These are phyloP conservation scores for Crithidia brevicula DNA, from an alignment of 208 protist genomes.

Conservation along the genomic window DNA sequence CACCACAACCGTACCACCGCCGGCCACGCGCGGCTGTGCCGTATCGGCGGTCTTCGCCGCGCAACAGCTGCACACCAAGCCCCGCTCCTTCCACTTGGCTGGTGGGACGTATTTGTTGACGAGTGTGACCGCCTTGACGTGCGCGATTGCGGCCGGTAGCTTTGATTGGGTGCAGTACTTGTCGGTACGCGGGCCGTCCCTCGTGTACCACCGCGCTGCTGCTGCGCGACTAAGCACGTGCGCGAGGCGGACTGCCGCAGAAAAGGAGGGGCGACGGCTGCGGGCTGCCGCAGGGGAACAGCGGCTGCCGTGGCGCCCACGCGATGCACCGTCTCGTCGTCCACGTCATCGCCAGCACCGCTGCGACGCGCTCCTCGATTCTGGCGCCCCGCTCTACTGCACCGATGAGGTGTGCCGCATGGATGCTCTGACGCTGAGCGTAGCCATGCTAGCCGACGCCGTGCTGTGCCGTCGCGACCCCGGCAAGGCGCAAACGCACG, in stretches of 20 bases:
- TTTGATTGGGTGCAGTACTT: slow-evolving; percentile 77
- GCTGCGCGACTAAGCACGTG: slow-evolving; percentile 30
- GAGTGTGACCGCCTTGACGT: slow-evolving; percentile 58
- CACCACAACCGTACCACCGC: neutral
- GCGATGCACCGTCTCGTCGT: slow-evolving; percentile 16
- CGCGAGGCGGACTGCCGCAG: neutral
- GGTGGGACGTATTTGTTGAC: slow-evolving; percentile 52
- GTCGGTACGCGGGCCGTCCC: slow-evolving; percentile 42
- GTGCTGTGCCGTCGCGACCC: slow-evolving; percentile 25
- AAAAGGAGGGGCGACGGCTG: neutral
- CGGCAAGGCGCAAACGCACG: slow-evolving; percentile 28
- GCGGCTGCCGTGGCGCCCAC: slow-evolving; percentile 17
- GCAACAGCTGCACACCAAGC: slow-evolving; percentile 20
- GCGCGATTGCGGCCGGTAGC: slow-evolving; percentile 59
- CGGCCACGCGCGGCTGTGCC: slow-evolving; percentile 24
- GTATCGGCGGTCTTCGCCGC: slow-evolving; percentile 24
- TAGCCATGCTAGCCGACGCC: slow-evolving; percentile 47
- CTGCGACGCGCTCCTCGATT: slow-evolving; percentile 23
- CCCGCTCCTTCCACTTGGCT: slow-evolving; percentile 36
- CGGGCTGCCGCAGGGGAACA: neutral
- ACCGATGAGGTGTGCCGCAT: slow-evolving; percentile 39
- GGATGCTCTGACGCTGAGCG: slow-evolving; percentile 53
- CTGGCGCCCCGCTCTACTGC: slow-evolving; percentile 19
- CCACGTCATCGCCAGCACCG: slow-evolving; percentile 40
- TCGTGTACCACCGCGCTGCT: slow-evolving; percentile 53